phyloP scores from a whole-genome alignment of 1,284 basidiomycete genomes.

The Sutorius eximius region DNA sequence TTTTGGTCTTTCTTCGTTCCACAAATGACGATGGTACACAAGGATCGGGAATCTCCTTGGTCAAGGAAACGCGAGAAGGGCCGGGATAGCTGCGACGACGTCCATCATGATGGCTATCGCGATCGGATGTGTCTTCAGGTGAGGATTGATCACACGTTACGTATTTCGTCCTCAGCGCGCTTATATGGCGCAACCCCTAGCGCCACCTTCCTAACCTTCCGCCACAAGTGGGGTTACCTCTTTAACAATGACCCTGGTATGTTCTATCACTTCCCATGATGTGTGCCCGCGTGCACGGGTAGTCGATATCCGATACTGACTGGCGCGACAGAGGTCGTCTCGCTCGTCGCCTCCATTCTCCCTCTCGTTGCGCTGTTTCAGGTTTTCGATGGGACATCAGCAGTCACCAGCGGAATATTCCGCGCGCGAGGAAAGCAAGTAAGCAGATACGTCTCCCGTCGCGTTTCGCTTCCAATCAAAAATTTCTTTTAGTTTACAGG shows the following conservation, averaged over 20 bases:
- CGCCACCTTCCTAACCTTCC: slow-evolving; percentile 69
- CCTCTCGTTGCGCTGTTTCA: slow-evolving; percentile 82
- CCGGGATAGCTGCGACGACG: slow-evolving; percentile 61
- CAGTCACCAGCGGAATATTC: slow-evolving; percentile 73
- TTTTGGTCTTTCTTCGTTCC: background rate
- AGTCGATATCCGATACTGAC: slow-evolving; percentile 6
- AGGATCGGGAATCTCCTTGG: slow-evolving; percentile 85
- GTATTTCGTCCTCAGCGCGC: background rate
- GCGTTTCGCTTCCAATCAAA: background rate
- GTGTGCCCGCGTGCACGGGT: background rate
- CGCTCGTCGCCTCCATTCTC: slow-evolving; percentile 69
- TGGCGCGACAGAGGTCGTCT: slow-evolving; percentile 50
- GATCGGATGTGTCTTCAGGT: slow-evolving; percentile 68
- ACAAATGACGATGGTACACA: background rate
- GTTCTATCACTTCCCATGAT: slow-evolving; percentile 13
- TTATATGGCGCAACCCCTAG: slow-evolving; percentile 37
- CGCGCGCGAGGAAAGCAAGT: slow-evolving; percentile 77
- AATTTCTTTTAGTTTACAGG: slow-evolving; percentile 43
- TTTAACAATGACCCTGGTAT: slow-evolving; percentile 81
- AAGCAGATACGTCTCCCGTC: slow-evolving; percentile 6
- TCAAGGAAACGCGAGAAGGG: slow-evolving; percentile 67
- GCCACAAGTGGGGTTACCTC: slow-evolving; percentile 73
- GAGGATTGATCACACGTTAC: background rate
- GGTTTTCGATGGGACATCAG: slow-evolving; percentile 73
- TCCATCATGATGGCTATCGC: slow-evolving; percentile 62